phyloP scores from a whole-genome alignment of 192 early-diverging fungal species.

The Dimargaris cristalligena region DNA sequence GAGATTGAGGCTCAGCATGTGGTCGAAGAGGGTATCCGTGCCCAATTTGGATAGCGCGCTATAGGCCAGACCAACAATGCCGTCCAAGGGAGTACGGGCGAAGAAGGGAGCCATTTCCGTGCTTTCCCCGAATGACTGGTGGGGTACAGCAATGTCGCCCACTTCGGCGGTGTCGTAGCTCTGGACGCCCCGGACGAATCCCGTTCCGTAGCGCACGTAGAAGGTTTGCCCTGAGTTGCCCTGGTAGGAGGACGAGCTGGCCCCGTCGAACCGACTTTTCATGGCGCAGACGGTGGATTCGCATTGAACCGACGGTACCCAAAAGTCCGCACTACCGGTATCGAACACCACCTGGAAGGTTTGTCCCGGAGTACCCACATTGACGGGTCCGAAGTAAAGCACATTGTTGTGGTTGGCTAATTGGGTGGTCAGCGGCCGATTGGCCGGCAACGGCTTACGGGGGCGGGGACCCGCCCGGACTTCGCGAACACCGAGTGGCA shows the following conservation, averaged over 20 bases:
- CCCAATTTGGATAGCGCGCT: conserved; percentile 17
- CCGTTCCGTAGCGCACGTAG: conserved; percentile 33
- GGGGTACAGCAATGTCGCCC: conserved; percentile 21
- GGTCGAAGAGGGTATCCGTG: conserved; percentile 6
- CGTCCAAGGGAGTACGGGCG: conserved; percentile 31
- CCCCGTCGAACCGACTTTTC: conserved; percentile 28
- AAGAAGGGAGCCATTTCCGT: conserved; percentile 30
- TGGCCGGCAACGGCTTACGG: not conserved
- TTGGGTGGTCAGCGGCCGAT: not conserved
- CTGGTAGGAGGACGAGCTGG: conserved; percentile 24
- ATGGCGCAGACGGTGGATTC: conserved; percentile 22
- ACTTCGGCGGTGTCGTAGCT: conserved; percentile 28
- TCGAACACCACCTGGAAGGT: conserved; percentile 40
- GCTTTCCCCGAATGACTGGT: conserved; percentile 29
- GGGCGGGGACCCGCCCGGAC: no score
- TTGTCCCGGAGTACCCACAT: conserved; percentile 34
- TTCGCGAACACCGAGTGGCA: not conserved
- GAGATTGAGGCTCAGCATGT: conserved; percentile 13
- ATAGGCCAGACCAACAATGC: conserved; percentile 39
- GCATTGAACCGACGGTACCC: conserved; percentile 35
- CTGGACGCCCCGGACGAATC: conserved; percentile 31
- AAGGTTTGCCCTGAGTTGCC: conserved; percentile 20
- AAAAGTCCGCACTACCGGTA: conserved; percentile 39
- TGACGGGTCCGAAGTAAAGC: conserved; percentile 22
- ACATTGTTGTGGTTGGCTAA: conserved; percentile 12